Evolutionary conservation across 495 filamentous ascomycete species (phyloP), one percentile per base, ranked within the genome.

Genomic region (Trichoderma orchidacearum): DNA sequence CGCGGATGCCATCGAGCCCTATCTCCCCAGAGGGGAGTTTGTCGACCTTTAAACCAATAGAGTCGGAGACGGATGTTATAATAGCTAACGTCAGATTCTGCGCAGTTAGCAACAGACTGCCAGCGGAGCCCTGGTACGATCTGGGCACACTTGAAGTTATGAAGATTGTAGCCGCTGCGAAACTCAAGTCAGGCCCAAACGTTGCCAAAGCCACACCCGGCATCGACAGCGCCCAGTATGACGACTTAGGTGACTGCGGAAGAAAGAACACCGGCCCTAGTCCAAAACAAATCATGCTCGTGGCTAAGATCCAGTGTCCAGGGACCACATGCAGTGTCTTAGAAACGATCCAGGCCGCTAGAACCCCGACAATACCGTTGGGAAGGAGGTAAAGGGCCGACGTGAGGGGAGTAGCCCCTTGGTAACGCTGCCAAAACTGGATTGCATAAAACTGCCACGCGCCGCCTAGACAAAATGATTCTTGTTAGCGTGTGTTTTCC

Each of bases 121-220:
- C 83, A 0, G 80, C 83, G 4, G 84, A 68, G 4, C 83, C 83
- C 61, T 87, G 82, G 56, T 84, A 75, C 36, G 80, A 71, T 25
- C 71, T 68, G 3, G 67, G 68, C 53, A 85, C 72, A 6, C 72
- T 66, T 55, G 82, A 76, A 28, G 72, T 78, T n/a, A 85, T 71
- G 28, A 86, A 72, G 6, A 86, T 67, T 2, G 76, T 80, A 0
- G 71, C 75, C 12, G 79, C 75, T 0, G 81, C 79, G 56, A 86
- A 86, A 9, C 68, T 73, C 70, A 85, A 75, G 60, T 85, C 79
- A 62, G 84, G 83, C 13, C 78, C 82, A 51, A 70, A 79, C 0
- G 77, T 72, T 8, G 75, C 79, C 5, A 86, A 60, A 18, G 81
- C 21, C 4, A 74, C 68, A 2, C 65, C 66, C 3, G 83, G 70